Evolutionary conservation across 495 filamentous ascomycete species (phyloP).

Genomic region (Cladorrhinum samala): DNA sequence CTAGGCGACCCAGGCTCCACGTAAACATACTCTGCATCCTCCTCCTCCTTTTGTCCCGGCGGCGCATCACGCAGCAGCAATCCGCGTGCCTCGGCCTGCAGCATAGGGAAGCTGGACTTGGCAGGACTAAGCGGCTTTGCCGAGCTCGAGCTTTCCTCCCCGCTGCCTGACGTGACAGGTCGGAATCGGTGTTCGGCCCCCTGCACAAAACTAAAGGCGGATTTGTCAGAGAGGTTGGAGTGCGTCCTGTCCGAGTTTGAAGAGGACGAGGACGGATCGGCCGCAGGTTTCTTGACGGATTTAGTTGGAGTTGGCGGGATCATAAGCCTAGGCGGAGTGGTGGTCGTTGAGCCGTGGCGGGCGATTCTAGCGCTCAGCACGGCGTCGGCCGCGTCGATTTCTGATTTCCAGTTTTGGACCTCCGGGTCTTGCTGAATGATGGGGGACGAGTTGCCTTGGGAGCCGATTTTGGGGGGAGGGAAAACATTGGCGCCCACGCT

Average conservation of each 20-base stretch:
- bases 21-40: slow-evolving; percentile 22
- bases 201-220: slow-evolving; percentile 27
- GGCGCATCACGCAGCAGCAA: slow-evolving; percentile 44
- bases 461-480: slow-evolving; percentile 7
- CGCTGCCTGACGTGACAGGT: background rate
- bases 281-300: background rate
- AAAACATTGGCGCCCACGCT: background rate
- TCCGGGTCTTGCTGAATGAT: slow-evolving; percentile 40
- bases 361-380: slow-evolving; percentile 29
- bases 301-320: background rate
- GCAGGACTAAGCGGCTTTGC: slow-evolving; percentile 66
- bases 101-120: slow-evolving; percentile 51
- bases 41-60: slow-evolving; percentile 16
- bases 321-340: slow-evolving; percentile 1
- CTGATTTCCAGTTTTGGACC: slow-evolving; percentile 54
- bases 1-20: slow-evolving; percentile 37
- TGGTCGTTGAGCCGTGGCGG: slow-evolving; percentile 14
- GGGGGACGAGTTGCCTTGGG: slow-evolving; percentile 21
- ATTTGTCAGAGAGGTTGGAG: slow-evolving; percentile 39
- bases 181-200: slow-evolving; percentile 20
- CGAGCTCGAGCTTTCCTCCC: slow-evolving; percentile 30
- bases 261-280: no score
- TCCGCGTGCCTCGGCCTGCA: slow-evolving; percentile 60
- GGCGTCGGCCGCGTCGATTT: slow-evolving; percentile 52
- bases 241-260: slow-evolving; percentile 22